Evolutionary conservation across 148 eudicot species (phyloP), one percentile per base, ranked within the genome.

Genomic region (Camellia sinensis): DNA sequence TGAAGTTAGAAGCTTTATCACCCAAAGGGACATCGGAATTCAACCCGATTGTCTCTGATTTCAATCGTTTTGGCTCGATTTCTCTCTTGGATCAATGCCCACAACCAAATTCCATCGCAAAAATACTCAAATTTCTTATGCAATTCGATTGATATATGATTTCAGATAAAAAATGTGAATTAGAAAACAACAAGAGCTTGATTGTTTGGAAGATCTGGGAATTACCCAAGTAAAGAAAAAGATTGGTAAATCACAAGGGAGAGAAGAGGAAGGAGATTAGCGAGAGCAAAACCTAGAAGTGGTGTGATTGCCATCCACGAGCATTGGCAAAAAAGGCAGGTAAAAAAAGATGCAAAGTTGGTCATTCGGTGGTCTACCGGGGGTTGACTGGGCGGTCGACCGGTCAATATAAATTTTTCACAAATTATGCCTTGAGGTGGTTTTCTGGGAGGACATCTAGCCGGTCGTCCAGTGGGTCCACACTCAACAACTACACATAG

Each of bases 271-370:
- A 61, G 64, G 77, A 15, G 22, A 63, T 75, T 88, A 89, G 84
- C 92, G 92, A 73, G 88, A 84, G 82, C 92, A 87, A 78, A 89
- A 89, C 83, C 92, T 84, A 72, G 92, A 76, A 40, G 89, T 89
- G 13, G 90, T 89, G 77, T 89, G 92, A 80, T 89, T 89, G 73
- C 92, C 92, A 84, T 90, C 92, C 82, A 87, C 89, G 19, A 89
- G 88, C 1, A 29, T 29, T 29, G 37, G 37, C 37, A 29, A 29
- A 29, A 29, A 29, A 29, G 37, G 37, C 37, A 29, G 37, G 37
- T 29, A 1, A 29, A 29, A 29, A 29, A 29, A 29, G 37, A 29
- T 29, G 37, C 37, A 29, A 1, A 29, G 37, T 29, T 29, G 37
- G 37, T 29, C 37, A 29, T 29, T 1, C 37, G 37, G 37, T 29